These are phyloP conservation scores for Solanum habrochaites DNA, from an alignment of 257 asterid species.

Conservation along the genomic window DNA sequence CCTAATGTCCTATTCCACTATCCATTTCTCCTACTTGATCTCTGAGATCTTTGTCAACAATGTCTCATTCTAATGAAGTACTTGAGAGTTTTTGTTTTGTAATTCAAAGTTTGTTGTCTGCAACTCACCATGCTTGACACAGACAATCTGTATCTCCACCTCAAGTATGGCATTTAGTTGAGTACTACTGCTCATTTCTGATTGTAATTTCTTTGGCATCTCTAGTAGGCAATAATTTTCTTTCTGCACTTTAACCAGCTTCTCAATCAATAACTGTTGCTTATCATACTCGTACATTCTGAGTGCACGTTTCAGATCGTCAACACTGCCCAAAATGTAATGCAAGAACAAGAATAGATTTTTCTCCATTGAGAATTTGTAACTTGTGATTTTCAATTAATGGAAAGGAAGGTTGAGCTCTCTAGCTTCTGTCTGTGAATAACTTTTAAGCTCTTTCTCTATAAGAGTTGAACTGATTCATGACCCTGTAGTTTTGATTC, in stretches of 20 bases:
- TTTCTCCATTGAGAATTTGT: conserved; percentile 45
- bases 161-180: conserved; percentile 27
- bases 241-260: conserved; percentile 28
- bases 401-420: no score
- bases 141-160: conserved; percentile 33
- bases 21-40: conserved; percentile 39
- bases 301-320: conserved; percentile 40
- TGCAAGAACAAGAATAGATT: conserved; percentile 39
- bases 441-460: conserved; percentile 3
- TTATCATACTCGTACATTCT: conserved; percentile 45
- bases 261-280: conserved; percentile 50
- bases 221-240: conserved; percentile 48
- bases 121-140: conserved; percentile 32
- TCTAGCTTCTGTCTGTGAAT: no score
- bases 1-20: conserved; percentile 20
- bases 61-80: conserved; percentile 40
- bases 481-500: conserved; percentile 59
- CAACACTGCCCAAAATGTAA: conserved; percentile 38
- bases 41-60: conserved; percentile 39
- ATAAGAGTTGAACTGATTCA: conserved; percentile 87
- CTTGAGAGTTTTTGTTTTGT: conserved; percentile 25
- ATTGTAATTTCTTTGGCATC: conserved; percentile 33
- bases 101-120: conserved; percentile 33
- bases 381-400: no score
- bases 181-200: conserved; percentile 24